Evolutionary conservation across 495 filamentous ascomycete species (phyloP).

Genomic region (Penicillium angulare): DNA sequence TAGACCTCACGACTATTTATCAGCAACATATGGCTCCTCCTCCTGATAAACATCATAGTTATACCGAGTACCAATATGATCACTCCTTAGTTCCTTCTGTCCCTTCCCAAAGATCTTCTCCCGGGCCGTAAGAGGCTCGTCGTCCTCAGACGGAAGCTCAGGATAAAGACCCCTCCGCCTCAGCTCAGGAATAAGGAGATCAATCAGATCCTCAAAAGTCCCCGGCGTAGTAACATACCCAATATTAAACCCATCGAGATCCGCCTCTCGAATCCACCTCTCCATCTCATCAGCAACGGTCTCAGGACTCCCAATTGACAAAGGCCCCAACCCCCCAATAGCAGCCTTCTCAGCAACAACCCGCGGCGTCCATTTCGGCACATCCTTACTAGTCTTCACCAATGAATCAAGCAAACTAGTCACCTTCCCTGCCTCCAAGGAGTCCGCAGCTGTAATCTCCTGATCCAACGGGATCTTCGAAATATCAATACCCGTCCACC

Average conservation of each 20-base stretch:
- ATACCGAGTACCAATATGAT: slow-evolving; percentile 55
- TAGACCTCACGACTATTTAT: too few relatives aligned
- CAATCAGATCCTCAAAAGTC: slow-evolving; percentile 62
- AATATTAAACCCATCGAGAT: slow-evolving; percentile 63
- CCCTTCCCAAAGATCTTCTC: slow-evolving; percentile 61
- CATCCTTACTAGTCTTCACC: slow-evolving; percentile 47
- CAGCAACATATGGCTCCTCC: slow-evolving; percentile 32
- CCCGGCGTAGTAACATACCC: slow-evolving; percentile 54
- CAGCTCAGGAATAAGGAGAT: slow-evolving; percentile 59
- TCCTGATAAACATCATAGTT: slow-evolving; percentile 59
- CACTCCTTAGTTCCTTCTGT: slow-evolving; percentile 48
- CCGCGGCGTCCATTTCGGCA: slow-evolving; percentile 52
- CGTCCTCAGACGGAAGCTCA: slow-evolving; percentile 26
- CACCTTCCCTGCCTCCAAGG: slow-evolving; percentile 51
- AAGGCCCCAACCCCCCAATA: slow-evolving; percentile 55
- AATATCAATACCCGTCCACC: slow-evolving; percentile 64
- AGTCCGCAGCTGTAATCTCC: slow-evolving; percentile 52
- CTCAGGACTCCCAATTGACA: slow-evolving; percentile 50
- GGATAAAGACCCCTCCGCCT: slow-evolving; percentile 49
- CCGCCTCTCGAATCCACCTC: slow-evolving; percentile 55
- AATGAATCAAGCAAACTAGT: slow-evolving; percentile 51
- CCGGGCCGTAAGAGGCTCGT: slow-evolving; percentile 51
- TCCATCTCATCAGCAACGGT: slow-evolving; percentile 60
- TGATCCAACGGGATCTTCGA: slow-evolving; percentile 55
- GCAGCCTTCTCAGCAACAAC: slow-evolving; percentile 56